These are phyloP conservation scores for Linaria vulgaris DNA, from an alignment of 257 asterid species.

Conservation along the genomic window DNA sequence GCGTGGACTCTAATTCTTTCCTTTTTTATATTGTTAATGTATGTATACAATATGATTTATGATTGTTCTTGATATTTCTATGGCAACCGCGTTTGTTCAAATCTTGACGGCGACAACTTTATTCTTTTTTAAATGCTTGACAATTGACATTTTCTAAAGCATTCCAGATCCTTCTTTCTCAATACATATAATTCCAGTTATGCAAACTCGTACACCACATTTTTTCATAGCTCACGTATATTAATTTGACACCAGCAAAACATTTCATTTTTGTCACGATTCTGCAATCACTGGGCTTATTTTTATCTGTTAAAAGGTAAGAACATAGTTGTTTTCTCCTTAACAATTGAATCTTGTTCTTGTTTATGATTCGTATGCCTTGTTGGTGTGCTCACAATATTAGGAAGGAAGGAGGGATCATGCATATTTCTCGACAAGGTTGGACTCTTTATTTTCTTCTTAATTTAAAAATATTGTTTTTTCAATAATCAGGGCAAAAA, in stretches of 20 bases:
- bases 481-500: constrained; percentile 18
- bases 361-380: constrained; percentile 2
- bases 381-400: background rate
- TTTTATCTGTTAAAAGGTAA: background rate
- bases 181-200: constrained; percentile 13
- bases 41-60: background rate
- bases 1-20: background rate
- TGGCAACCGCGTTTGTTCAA: constrained; percentile 1
- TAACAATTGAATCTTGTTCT: constrained; percentile 15
- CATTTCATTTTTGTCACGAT: constrained; percentile 25
- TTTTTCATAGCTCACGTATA: background rate
- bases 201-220: constrained; percentile 7
- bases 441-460: constrained; percentile 19
- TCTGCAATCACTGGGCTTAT: background rate
- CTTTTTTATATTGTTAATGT: background rate
- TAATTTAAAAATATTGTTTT: constrained; percentile 8
- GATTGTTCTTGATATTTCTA: background rate
- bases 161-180: constrained; percentile 20
- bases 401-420: background rate
- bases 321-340: background rate
- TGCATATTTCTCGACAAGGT: constrained; percentile 17
- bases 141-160: background rate
- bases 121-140: background rate
- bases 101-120: constrained; percentile 2
- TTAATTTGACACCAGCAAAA: background rate